Evolutionary conservation across 208 protist species (phyloP).

Genomic region (Leishmania martiniquensis): DNA sequence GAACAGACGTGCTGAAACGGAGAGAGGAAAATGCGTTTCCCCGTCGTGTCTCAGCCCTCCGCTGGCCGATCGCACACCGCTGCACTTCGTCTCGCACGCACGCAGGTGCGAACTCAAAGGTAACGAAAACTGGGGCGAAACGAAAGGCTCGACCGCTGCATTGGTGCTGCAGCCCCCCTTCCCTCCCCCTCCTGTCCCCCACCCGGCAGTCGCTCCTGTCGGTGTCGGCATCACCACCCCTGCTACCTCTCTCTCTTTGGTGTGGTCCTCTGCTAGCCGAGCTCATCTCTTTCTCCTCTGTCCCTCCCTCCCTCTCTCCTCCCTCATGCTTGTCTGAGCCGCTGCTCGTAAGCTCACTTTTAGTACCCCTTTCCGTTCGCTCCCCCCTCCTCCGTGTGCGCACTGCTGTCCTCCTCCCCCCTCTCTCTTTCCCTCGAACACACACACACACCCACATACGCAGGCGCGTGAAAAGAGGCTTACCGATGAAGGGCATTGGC

Average conservation of each 20-base stretch:
- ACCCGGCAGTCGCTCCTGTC: neutral
- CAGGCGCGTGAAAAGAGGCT: neutral
- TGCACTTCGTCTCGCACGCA: no score
- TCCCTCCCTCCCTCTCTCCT: neutral
- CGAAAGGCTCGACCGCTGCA: neutral
- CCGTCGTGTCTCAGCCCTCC: no score
- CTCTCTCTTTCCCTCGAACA: neutral
- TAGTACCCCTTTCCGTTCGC: neutral
- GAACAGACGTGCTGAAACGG: no score
- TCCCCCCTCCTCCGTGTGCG: neutral
- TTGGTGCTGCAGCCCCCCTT: neutral
- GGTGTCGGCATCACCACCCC: neutral
- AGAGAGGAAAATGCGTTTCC: no score
- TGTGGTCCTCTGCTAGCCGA: neutral
- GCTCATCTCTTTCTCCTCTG: neutral
- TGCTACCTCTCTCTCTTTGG: neutral
- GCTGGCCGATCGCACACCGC: no score
- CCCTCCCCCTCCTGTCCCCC: neutral
- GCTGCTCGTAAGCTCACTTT: neutral
- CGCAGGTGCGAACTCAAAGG: neutral
- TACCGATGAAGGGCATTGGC: slow-evolving; percentile 41
- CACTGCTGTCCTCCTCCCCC: neutral
- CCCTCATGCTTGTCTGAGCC: no score
- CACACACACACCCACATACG: neutral
- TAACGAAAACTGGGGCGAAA: neutral